Evolutionary conservation across 1,139 yeast species (phyloP).

Genomic region (Lodderomyces elongisporus): DNA sequence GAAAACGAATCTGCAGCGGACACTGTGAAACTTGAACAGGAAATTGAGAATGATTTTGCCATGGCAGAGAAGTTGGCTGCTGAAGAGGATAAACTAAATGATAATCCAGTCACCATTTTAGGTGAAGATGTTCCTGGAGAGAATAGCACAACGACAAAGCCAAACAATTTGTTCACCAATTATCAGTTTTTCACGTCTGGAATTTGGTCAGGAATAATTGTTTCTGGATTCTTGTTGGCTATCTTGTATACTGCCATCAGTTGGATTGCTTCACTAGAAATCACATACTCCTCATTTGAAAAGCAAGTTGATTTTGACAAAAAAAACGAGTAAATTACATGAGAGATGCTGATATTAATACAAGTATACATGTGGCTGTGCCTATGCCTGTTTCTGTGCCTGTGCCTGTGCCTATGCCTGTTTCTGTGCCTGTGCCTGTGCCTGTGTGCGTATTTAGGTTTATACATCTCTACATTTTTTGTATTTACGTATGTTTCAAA

Average conservation of each 20-base stretch:
- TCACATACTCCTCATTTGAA: conserved; percentile 69
- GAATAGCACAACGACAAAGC: conserved; percentile 10
- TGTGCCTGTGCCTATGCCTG: too few relatives aligned
- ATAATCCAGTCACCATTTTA: conserved; percentile 18
- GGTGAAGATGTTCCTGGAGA: conserved; percentile 10
- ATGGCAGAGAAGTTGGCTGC: conserved; percentile 31
- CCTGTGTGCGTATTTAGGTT: neutral
- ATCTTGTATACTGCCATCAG: conserved; percentile 51
- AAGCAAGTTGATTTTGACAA: conserved; percentile 60
- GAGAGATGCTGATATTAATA: conserved; percentile 5
- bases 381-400: too few relatives aligned
- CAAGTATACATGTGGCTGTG: neutral
- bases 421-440: too few relatives aligned
- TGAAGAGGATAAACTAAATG: conserved; percentile 18
- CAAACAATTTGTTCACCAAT: conserved; percentile 29
- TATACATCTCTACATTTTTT: neutral
- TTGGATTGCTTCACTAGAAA: conserved; percentile 60
- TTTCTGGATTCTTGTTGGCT: conserved; percentile 47
- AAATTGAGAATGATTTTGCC: conserved; percentile 31
- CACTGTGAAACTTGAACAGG: conserved; percentile 16
- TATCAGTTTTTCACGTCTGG: conserved; percentile 51
- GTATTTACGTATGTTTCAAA: too few relatives aligned
- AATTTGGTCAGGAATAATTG: conserved; percentile 62
- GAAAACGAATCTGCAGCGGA: neutral
- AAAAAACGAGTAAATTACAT: conserved; percentile 60